Evolutionary conservation across 1,139 yeast species (phyloP), one percentile per base, ranked within the genome.

Genomic region (Yamadazyma sp.): DNA sequence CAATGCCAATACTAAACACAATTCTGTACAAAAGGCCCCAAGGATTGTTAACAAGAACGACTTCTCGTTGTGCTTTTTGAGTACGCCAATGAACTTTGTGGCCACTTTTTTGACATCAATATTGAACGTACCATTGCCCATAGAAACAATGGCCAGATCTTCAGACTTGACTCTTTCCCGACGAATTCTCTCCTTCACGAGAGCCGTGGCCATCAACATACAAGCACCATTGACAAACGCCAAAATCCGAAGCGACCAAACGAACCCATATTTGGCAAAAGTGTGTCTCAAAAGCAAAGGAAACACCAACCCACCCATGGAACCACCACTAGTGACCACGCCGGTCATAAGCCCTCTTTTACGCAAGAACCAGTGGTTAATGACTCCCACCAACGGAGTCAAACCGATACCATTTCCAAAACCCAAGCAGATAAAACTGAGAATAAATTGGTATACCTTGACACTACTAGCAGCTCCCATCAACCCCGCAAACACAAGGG

Each of bases 21-120:
- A 66, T 51, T 83, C 90, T 13, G 77, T 66, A 37, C 76, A 62
- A 13, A 80, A 65, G 2, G 62, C 60, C 0, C 69, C 72, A 2
- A 45, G 49, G 1, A 62, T 57, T 15, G 63, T 50, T 25, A 56
- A 58, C 2, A 50, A 37, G 33, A 52, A 60, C 11, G 51, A 50
- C 22, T 29, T 40, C 42, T 60, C 63, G 28, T 24, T 40, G 23
- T 48, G 44, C 34, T 40, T 46, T n/a, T 32, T 37, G 14, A 35
- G 7, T 4, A 43, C 34, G 9, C 22, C 2, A 4, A 28, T 4
- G 17, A 22, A 16, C 10, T 31, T 27, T 10, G 25, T 30, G 2
- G 29, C 18, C 8, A 33, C 6, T 12, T 24, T 12, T 12, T 35
- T 27, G 17, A 39, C 24, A 13, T 33, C 35, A 18, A 32, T 35